A percentile compares a stretch with the other conserved stretches of the same genome.
Evolutionary conservation across 1,284 basidiomycete species (phyloP).

Genomic region (Ganoderma sinense): DNA sequence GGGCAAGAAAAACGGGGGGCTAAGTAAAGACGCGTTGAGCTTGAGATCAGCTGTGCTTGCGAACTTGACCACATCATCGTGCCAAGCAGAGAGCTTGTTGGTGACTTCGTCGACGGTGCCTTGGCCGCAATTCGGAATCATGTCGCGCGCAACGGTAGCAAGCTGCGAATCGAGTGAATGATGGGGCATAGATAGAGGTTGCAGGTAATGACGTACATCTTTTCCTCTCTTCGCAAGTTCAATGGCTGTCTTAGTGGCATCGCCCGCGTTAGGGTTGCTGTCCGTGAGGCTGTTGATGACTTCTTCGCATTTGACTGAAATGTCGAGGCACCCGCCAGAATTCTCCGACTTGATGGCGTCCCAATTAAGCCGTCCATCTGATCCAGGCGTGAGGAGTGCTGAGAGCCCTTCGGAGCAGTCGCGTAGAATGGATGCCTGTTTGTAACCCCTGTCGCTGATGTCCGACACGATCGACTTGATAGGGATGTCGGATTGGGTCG

Average conservation of each 20-base stretch:
- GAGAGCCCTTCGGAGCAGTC: constrained; percentile 10
- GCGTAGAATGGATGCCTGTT: constrained; percentile 3
- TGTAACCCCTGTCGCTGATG: constrained; percentile 3
- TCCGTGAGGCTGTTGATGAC: neutral
- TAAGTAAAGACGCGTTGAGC: too few relatives aligned
- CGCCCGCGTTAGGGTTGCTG: neutral
- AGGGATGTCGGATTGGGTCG: neutral
- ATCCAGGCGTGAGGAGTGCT: neutral
- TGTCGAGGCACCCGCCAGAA: neutral
- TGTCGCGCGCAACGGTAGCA: too few relatives aligned
- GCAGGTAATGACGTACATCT: too few relatives aligned
- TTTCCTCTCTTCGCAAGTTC: neutral
- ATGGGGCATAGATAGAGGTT: too few relatives aligned
- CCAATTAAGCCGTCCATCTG: constrained; percentile 11
- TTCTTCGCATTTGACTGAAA: constrained; percentile 9
- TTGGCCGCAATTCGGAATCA: too few relatives aligned
- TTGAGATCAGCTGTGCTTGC: too few relatives aligned
- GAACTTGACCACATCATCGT: too few relatives aligned
- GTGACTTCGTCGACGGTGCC: too few relatives aligned
- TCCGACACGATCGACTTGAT: neutral
- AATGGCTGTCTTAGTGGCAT: neutral
- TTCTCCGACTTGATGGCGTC: constrained; percentile 3
- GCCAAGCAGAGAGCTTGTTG: too few relatives aligned
- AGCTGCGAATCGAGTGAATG: too few relatives aligned
- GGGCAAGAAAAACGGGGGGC: too few relatives aligned